Conservation (phyloP, 2,329 filamentous ascomycete species). For the Clathrospora elynae region DNA sequence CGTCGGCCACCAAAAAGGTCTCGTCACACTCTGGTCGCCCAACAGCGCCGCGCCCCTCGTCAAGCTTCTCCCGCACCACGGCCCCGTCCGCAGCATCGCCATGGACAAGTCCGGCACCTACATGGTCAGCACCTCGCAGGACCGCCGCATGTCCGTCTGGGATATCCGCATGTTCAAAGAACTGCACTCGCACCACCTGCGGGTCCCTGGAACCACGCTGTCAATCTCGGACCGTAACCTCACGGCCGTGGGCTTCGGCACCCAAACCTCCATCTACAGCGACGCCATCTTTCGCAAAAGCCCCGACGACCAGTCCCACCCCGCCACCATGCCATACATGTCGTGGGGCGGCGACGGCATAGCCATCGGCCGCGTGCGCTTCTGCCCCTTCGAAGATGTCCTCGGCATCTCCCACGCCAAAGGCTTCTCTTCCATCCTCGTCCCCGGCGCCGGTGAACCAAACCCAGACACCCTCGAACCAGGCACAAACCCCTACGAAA, state of each 20-base stretch:
- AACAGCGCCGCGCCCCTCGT: conserved; percentile 86
- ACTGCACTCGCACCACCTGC: conserved; percentile 85
- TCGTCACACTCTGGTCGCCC: conserved; percentile 93
- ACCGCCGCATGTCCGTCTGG: conserved; percentile 92
- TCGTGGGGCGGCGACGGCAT: conserved; percentile 87
- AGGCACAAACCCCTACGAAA: conserved; percentile 85
- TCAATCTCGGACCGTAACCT: conserved; percentile 87
- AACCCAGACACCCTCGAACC: conserved; percentile 93
- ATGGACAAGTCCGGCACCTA: conserved; percentile 90
- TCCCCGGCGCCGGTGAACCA: conserved; percentile 93
- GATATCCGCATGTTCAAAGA: conserved; percentile 94
- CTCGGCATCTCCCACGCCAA: conserved; percentile 82
- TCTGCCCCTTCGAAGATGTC: conserved; percentile 95
- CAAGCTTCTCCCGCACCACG: conserved; percentile 86
- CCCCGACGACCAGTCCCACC: conserved; percentile 69
- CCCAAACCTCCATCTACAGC: conserved; percentile 87
- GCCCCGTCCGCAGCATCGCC: conserved; percentile 83
- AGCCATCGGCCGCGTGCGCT: conserved; percentile 77
- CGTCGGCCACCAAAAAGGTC: conserved; percentile 91
- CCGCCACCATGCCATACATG: conserved; percentile 83
- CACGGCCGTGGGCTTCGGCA: conserved; percentile 89
- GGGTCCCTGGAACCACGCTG: conserved; percentile 79
- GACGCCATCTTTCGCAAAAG: conserved; percentile 78
- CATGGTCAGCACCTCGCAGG: conserved; percentile 92
- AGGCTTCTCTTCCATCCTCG: conserved; percentile 87